phyloP scores from a whole-genome alignment of 805 yeast genomes.

The Sungouiozyma ichnusensis region DNA sequence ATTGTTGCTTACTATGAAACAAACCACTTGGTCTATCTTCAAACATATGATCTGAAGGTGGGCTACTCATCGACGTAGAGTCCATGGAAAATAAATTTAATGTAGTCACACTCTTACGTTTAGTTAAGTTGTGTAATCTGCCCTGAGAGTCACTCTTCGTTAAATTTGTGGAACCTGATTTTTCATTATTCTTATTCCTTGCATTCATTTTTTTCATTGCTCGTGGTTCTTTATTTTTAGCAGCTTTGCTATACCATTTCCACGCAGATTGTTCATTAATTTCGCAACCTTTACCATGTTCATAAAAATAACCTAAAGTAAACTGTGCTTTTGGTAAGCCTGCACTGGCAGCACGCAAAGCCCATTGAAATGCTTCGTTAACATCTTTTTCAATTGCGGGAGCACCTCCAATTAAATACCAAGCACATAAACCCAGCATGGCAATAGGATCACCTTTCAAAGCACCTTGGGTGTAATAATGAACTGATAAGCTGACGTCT shows the following conservation, averaged over 20 bases:
- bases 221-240: slow-evolving; percentile 44
- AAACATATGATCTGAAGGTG: background rate
- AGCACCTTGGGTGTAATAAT: slow-evolving; percentile 88
- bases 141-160: background rate
- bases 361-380: slow-evolving; percentile 91
- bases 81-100: slow-evolving; percentile 14
- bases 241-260: slow-evolving; percentile 69
- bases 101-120: slow-evolving; percentile 14
- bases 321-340: slow-evolving; percentile 76
- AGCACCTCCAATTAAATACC: slow-evolving; percentile 89
- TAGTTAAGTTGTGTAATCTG: background rate
- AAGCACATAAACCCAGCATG: slow-evolving; percentile 91
- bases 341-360: slow-evolving; percentile 67
- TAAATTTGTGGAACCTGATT: slow-evolving; percentile 1
- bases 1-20: background rate
- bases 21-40: background rate
- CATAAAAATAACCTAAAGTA: slow-evolving; percentile 74
- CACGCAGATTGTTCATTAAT: slow-evolving; percentile 46
- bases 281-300: slow-evolving; percentile 79
- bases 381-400: slow-evolving; percentile 72
- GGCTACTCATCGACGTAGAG: background rate
- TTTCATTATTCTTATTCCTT: background rate
- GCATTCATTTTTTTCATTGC: slow-evolving; percentile 33
- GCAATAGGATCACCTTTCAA: slow-evolving; percentile 76
- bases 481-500: slow-evolving; percentile 77